Conservation (phyloP, 306 rosid genomes). For the Trifolium dubium region DNA sequence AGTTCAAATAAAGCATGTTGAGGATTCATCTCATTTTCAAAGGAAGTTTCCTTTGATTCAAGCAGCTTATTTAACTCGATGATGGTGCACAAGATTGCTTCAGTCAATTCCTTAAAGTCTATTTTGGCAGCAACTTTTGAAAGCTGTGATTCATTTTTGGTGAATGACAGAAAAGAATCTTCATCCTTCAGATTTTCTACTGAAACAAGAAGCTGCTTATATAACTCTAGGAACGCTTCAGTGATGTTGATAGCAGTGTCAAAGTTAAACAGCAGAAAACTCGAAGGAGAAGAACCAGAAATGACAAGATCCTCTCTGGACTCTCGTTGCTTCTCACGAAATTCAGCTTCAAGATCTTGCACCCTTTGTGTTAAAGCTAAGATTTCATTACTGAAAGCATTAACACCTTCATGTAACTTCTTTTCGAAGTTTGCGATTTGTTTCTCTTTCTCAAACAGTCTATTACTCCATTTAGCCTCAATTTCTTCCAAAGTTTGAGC, state of each 20-base stretch:
- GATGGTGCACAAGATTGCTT: constrained; percentile 34
- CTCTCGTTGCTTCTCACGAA: constrained; percentile 13
- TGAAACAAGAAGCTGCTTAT: constrained; percentile 49
- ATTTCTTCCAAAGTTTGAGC: constrained; percentile 37
- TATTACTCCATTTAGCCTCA: constrained; percentile 49
- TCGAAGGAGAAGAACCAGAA: constrained; percentile 31
- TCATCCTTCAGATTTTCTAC: constrained; percentile 41
- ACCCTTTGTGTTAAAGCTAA: constrained; percentile 40
- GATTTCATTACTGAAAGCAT: constrained; percentile 41
- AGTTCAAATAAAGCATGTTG: constrained; percentile 44
- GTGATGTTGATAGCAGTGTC: constrained; percentile 42
- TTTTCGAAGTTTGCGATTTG: constrained; percentile 45
- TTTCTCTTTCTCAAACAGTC: constrained; percentile 42
- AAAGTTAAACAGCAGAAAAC: constrained; percentile 23
- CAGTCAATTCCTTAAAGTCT: constrained; percentile 40
- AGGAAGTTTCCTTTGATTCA: constrained; percentile 34
- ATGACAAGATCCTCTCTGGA: constrained; percentile 29
- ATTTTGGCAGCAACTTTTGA: constrained; percentile 28
- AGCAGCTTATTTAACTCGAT: constrained; percentile 39
- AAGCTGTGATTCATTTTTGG: constrained; percentile 33
- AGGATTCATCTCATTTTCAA: constrained; percentile 26
- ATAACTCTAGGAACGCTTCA: constrained; percentile 41
- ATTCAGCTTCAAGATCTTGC: constrained; percentile 48
- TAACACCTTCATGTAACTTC: constrained; percentile 48
- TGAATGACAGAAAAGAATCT: constrained; percentile 21